These are phyloP conservation scores for Paramecium caudatum DNA, from an alignment of 73 alveolate genomes.

Conservation along the genomic window DNA sequence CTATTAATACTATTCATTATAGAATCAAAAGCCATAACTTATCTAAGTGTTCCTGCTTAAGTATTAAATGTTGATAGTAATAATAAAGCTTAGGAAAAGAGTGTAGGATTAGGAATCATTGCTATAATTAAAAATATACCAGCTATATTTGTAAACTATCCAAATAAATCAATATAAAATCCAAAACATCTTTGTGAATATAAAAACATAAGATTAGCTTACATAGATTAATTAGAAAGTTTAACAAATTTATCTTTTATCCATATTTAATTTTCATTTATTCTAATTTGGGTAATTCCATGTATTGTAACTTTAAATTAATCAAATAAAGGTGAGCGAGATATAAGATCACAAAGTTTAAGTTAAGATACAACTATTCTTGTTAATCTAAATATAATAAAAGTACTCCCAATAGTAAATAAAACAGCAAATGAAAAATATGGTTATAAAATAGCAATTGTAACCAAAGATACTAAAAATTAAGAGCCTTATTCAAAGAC, in stretches of 20 bases:
- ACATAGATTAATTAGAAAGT: slow-evolving; percentile 18
- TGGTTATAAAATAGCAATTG: slow-evolving; percentile 12
- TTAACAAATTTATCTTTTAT: not conserved
- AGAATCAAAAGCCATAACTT: slow-evolving; percentile 63
- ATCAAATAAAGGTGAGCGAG: slow-evolving; percentile 53
- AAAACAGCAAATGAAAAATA: slow-evolving; percentile 23
- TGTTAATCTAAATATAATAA: not conserved
- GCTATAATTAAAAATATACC: slow-evolving; percentile 47
- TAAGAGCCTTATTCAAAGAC: slow-evolving; percentile 45
- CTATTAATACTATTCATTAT: slow-evolving; percentile 68
- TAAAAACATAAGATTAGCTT: slow-evolving; percentile 44
- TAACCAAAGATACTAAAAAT: slow-evolving; percentile 34
- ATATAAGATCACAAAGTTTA: slow-evolving; percentile 23
- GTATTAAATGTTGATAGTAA: slow-evolving; percentile 14
- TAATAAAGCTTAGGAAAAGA: slow-evolving; percentile 25
- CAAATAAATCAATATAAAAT: slow-evolving; percentile 41
- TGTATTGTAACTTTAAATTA: slow-evolving; percentile 3
- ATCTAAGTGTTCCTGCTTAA: slow-evolving; percentile 67
- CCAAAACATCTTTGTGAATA: slow-evolving; percentile 40
- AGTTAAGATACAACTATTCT: slow-evolving; percentile 33
- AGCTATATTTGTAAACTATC: slow-evolving; percentile 5
- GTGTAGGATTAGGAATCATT: not conserved
- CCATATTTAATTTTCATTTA: not conserved
- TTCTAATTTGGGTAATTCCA: slow-evolving; percentile 56
- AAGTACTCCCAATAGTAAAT: slow-evolving; percentile 7